phyloP scores from a whole-genome alignment of 2,329 filamentous ascomycete species.

The Botrytis byssoidea region DNA sequence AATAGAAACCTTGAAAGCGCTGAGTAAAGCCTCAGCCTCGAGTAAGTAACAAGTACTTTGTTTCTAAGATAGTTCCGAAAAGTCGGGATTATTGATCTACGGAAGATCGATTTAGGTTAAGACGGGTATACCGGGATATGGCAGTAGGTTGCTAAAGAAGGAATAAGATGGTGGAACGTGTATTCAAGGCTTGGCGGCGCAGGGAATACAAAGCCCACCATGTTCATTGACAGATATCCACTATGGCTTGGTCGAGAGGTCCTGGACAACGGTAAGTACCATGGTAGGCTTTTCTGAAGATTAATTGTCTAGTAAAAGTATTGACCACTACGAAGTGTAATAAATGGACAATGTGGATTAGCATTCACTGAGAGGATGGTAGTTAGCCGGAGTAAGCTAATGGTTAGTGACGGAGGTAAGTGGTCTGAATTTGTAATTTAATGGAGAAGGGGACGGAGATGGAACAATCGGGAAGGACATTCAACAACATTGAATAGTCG shows the following conservation, averaged over 20 bases:
- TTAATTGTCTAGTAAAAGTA: background rate
- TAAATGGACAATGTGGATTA: background rate
- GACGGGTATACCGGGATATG: conserved; percentile 16
- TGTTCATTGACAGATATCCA: conserved; percentile 7
- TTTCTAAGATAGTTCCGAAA: conserved; percentile 18
- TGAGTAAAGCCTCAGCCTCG: conserved; percentile 24
- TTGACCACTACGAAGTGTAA: background rate
- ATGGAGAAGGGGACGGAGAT: conserved; percentile 4
- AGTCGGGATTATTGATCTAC: conserved; percentile 21
- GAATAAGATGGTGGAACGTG: conserved; percentile 21
- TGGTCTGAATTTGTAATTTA: background rate
- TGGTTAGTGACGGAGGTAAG: background rate
- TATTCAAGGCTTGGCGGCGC: conserved; percentile 13
- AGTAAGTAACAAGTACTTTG: conserved; percentile 12
- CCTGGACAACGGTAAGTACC: background rate
- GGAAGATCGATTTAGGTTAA: conserved; percentile 23
- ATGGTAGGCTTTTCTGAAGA: conserved; percentile 4
- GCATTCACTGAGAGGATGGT: background rate
- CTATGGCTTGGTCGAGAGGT: background rate
- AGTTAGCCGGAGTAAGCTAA: background rate
- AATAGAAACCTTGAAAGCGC: conserved; percentile 21
- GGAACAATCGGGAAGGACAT: conserved; percentile 4
- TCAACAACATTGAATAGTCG: conserved; percentile 14
- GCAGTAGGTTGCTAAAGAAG: conserved; percentile 19
- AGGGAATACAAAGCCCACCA: conserved; percentile 1